Evolutionary conservation across 176 grass and related monocot species (phyloP), one percentile per base, ranked within the genome.

Genomic region (Raddia guianensis): DNA sequence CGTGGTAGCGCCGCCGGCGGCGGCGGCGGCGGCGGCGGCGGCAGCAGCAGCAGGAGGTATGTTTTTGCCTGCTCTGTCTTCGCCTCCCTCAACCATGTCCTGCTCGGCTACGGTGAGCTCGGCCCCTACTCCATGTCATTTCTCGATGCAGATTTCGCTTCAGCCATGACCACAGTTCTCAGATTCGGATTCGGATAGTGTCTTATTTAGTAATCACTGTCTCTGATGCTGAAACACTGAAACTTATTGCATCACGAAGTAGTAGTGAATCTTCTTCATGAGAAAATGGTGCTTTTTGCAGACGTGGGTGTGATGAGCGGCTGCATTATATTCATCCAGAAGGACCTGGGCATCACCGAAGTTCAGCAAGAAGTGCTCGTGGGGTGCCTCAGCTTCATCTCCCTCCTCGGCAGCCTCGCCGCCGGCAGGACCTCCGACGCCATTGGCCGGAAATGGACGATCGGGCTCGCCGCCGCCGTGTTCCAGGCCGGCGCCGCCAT

Each of bases 81-180:
- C 63, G 94, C 94, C 60, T 97, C 94, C 42, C 94, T 97, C 64
- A 97, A 93, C 80, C 84, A 82, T 11, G 83, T 94, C 8, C 94
- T 97, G 67, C 91, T 97, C 58, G 94, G 94, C 63, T 97, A 97
- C 68, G 91, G 94, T 97, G 71, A 89, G 91, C 66, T 27, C 62
- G 13, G 9, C 32, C 13, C 43, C 72, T 8, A 3, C 43, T 47
- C 10, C 14, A 72, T 73, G 46, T 0, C 44, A 7, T 59, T 80
- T 80, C 56, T 78, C 14, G 55, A 64, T 64, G 68, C 56, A 72
- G 45, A 72, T 81, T 81, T 72, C 10, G 45, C 62, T 61, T 21
- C 37, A 63, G 7, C 40, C 68, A 81, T 81, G 15, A 9, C 11
- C 44, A 13, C 12, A 53, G 16, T 59, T 49, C 44, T 42, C 8